Evolutionary conservation across 768 basidiomycete genomes (phyloP).

Genomic region (Phlegmacium glaucopus): DNA sequence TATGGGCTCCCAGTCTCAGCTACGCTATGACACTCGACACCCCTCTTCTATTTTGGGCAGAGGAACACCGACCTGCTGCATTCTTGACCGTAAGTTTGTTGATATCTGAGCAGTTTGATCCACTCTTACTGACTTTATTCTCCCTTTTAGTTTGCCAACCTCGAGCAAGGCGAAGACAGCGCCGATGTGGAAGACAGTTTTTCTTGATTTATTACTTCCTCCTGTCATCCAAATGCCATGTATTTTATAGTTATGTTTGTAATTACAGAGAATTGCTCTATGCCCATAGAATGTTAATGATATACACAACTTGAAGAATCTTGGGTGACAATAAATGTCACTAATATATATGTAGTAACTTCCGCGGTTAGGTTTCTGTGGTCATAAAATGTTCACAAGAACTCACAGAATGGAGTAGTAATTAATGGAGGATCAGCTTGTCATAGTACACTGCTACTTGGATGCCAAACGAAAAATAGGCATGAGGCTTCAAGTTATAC

Average conservation of each 20-base stretch:
- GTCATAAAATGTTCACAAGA: too few species aligned
- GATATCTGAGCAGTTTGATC: not conserved
- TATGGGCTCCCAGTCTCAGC: conserved; percentile 80
- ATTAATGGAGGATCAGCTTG: too few species aligned
- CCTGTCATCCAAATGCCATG: conserved; percentile 5
- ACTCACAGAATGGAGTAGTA: too few species aligned
- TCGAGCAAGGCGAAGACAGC: conserved; percentile 89
- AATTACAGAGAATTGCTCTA: conserved; percentile 3
- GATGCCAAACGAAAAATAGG: too few species aligned
- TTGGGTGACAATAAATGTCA: too few species aligned
- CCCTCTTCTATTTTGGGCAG: conserved; percentile 94
- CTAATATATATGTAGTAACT: too few species aligned
- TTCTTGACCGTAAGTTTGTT: conserved; percentile 76
- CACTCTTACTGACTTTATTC: not conserved
- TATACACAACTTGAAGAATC: too few species aligned
- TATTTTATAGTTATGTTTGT: conserved; percentile 10
- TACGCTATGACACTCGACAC: conserved; percentile 88
- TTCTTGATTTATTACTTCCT: conserved; percentile 49
- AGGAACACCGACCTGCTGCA: conserved; percentile 90
- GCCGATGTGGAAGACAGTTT: conserved; percentile 96
- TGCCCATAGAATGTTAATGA: too few species aligned
- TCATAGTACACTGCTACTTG: too few species aligned
- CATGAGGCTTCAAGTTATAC: too few species aligned
- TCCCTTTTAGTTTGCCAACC: conserved; percentile 69
- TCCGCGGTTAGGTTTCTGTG: too few species aligned